Evolutionary conservation across 768 basidiomycete genomes (phyloP), one percentile per base, ranked within the genome.

Genomic region (Naganishia vaughanmartiniae): DNA sequence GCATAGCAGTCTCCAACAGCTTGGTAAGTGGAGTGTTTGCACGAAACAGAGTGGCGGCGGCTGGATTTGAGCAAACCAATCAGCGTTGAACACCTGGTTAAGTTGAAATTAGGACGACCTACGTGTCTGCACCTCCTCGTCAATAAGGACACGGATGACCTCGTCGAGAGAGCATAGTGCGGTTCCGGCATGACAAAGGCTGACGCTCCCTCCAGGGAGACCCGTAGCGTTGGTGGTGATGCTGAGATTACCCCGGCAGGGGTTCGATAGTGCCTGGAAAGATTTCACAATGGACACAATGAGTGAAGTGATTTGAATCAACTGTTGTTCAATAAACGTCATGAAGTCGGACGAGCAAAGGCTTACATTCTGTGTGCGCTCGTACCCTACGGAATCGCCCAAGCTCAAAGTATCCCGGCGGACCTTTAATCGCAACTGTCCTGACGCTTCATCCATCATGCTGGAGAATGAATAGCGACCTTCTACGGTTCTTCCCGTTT

Each of bases 11-110:
- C 12, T 71, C 70, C 15, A 71, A 46, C 9, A 66, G 48, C 4
- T 66, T 34, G 24, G 70, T 71, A 24, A 71, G 54, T 17, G 70
- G 66, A 3, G 70, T 71, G 31, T 71, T 71, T 34, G 65, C 54
- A 4, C 70, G 66, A 46, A 71, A 71, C 1, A 71, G 53, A 28
- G 70, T 71, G 11, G 70, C 65, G 14, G 70, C 54, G 12, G 65
- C 70, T 71, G 60, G 28, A 15, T 19, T 56, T 45, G n/a, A 33
- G 12, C 28, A 19, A 24, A 39, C 33, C 14, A 21, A 36, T 30
- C 14, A 54, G 34, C 33, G 17, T 17, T 57, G 4, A 28, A 14
- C 1, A 9, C 12, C 5, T 54, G 5, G 30, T 19, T 4, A 12
- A 26, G 21, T 15, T 2, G 15, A 26, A 21, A 53, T n/a, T 10